phyloP scores from a whole-genome alignment of 2,329 filamentous ascomycete species.

The Calonectria naviculata region DNA sequence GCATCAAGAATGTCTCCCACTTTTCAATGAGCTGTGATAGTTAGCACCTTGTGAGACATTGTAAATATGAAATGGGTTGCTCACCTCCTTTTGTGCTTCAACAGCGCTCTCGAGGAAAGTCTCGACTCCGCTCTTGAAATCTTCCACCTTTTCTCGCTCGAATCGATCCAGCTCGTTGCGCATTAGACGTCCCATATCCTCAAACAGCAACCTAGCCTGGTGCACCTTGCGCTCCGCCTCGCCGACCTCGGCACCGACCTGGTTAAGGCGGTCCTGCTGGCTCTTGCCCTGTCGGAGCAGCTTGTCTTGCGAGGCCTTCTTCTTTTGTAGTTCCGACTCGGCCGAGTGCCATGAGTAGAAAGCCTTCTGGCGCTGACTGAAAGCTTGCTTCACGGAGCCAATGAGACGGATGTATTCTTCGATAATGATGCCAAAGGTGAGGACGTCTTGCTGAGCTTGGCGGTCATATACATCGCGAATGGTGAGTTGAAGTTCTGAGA shows the following conservation, averaged over 20 bases:
- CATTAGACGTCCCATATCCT: slow-evolving; percentile 98
- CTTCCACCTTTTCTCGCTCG: slow-evolving; percentile 97
- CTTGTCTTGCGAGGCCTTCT: slow-evolving; percentile 90
- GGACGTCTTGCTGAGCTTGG: slow-evolving; percentile 95
- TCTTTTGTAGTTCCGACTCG: slow-evolving; percentile 90
- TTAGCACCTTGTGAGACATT: neutral
- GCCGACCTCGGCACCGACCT: slow-evolving; percentile 91
- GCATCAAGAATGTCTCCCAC: slow-evolving; percentile 98
- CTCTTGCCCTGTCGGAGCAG: slow-evolving; percentile 93
- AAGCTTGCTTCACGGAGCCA: slow-evolving; percentile 93
- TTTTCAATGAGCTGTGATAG: slow-evolving; percentile 75
- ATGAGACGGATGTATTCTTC: slow-evolving; percentile 98
- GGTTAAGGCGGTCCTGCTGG: slow-evolving; percentile 94
- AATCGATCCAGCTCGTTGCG: slow-evolving; percentile 91
- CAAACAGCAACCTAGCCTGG: slow-evolving; percentile 88
- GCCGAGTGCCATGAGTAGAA: slow-evolving; percentile 95
- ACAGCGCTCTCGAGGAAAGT: slow-evolving; percentile 97
- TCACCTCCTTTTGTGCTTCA: slow-evolving; percentile 97
- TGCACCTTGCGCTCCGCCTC: slow-evolving; percentile 95
- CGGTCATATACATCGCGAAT: slow-evolving; percentile 96
- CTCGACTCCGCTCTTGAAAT: slow-evolving; percentile 98
- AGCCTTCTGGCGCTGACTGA: slow-evolving; percentile 91
- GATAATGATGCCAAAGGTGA: slow-evolving; percentile 96
- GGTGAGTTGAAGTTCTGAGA: slow-evolving; percentile 93
- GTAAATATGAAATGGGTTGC: slow-evolving; percentile 38